A percentile compares a stretch with the other conserved stretches of the same genome.
Conservation (phyloP, 2,329 filamentous ascomycete species). For the Pleurostoma richardsiae region DNA sequence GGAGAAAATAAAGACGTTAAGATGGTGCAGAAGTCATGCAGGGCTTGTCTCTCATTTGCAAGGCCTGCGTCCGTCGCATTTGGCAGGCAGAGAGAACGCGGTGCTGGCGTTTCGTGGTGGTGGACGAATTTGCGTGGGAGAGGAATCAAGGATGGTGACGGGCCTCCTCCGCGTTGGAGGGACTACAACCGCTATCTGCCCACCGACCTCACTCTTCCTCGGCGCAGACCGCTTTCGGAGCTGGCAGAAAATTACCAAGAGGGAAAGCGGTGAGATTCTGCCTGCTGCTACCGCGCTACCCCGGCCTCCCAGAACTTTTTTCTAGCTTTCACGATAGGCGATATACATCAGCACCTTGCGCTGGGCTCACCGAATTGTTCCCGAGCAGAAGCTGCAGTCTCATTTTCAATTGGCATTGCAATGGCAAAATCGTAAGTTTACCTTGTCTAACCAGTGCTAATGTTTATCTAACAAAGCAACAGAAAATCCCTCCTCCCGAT, state of each 20-base stretch:
- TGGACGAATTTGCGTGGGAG: neutral
- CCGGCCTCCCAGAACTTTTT: too few species aligned
- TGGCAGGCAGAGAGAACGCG: neutral
- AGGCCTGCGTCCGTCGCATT: neutral
- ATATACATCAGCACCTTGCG: too few species aligned
- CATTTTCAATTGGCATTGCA: too few species aligned
- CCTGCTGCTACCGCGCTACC: too few species aligned
- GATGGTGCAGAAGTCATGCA: neutral
- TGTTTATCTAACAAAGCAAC: conserved; percentile 5
- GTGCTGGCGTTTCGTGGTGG: neutral
- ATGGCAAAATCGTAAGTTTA: neutral
- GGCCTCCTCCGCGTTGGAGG: too few species aligned
- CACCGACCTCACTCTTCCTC: neutral
- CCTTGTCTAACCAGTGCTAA: neutral
- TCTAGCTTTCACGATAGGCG: too few species aligned
- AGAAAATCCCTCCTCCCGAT: conserved; percentile 35
- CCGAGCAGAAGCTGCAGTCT: too few species aligned
- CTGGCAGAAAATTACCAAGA: too few species aligned
- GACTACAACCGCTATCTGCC: neutral
- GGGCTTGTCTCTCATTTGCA: neutral
- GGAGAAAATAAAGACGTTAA: neutral
- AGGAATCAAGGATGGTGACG: neutral
- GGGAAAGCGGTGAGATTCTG: too few species aligned
- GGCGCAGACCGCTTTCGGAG: neutral
- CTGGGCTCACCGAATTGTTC: too few species aligned